Conservation (phyloP, 805 yeast genomes). For the Wickerhamomyces kurtzmanii region DNA sequence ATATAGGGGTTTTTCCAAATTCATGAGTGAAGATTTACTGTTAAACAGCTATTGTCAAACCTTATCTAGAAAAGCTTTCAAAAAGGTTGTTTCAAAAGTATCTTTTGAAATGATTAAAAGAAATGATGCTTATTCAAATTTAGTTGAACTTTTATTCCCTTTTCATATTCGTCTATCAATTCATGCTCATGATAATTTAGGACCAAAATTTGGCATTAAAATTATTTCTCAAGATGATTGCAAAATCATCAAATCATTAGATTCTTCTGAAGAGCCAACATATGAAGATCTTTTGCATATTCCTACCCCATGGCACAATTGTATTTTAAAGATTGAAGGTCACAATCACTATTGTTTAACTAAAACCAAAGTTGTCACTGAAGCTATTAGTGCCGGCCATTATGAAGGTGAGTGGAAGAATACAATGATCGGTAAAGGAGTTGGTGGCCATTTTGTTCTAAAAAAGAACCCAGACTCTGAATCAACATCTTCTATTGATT, state of each 20-base stretch:
- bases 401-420: slow-evolving; percentile 26
- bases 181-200: slow-evolving; percentile 49
- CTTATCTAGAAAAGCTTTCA: slow-evolving; percentile 36
- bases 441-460: slow-evolving; percentile 22
- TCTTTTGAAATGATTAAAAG: slow-evolving; percentile 59
- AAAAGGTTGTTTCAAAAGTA: slow-evolving; percentile 39
- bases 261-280: slow-evolving; percentile 27
- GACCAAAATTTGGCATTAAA: slow-evolving; percentile 51
- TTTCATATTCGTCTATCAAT: slow-evolving; percentile 50
- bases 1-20: slow-evolving; percentile 48
- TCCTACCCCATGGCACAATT: slow-evolving; percentile 62
- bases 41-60: slow-evolving; percentile 26
- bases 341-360: slow-evolving; percentile 22
- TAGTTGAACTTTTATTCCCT: slow-evolving; percentile 50
- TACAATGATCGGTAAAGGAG: slow-evolving; percentile 19
- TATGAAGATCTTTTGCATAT: slow-evolving; percentile 48
- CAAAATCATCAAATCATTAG: slow-evolving; percentile 33
- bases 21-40: slow-evolving; percentile 50
- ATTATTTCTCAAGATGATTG: slow-evolving; percentile 34
- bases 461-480: no score
- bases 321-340: slow-evolving; percentile 33
- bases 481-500: no score
- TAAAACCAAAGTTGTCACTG: slow-evolving; percentile 23
- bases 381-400: slow-evolving; percentile 24
- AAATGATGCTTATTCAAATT: slow-evolving; percentile 55